Conservation (phyloP, 2,329 filamentous ascomycete genomes). For the Chaetoscypha palmicola region DNA sequence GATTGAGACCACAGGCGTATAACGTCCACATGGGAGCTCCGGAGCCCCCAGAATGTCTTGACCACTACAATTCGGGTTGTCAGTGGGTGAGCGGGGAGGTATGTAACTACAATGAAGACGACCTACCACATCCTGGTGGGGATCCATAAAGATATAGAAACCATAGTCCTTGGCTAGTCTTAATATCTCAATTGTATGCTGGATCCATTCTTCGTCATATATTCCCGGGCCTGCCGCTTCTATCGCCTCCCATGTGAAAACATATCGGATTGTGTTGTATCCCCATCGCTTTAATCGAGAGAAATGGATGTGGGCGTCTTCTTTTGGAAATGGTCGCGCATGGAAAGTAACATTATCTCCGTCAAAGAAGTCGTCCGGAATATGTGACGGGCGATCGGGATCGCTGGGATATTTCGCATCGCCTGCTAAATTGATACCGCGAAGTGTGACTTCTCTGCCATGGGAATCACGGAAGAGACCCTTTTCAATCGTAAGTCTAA, state of each 20-base stretch:
- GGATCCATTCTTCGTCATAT: slow-evolving; percentile 91
- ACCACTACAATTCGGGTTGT: slow-evolving; percentile 54
- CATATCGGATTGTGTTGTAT: slow-evolving; percentile 92
- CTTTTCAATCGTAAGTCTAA: slow-evolving; percentile 78
- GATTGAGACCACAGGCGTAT: slow-evolving; percentile 88
- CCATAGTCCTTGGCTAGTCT: slow-evolving; percentile 81
- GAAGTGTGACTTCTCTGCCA: slow-evolving; percentile 78
- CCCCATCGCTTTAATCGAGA: slow-evolving; percentile 78
- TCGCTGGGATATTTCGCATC: slow-evolving; percentile 83
- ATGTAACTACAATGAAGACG: not conserved
- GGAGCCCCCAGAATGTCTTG: slow-evolving; percentile 85
- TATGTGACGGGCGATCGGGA: slow-evolving; percentile 75
- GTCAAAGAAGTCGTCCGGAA: slow-evolving; percentile 76
- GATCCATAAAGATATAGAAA: slow-evolving; percentile 97
- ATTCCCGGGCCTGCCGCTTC: slow-evolving; percentile 83
- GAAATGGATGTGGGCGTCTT: slow-evolving; percentile 83
- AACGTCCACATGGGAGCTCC: slow-evolving; percentile 97
- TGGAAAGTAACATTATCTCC: slow-evolving; percentile 89
- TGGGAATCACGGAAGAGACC: slow-evolving; percentile 74
- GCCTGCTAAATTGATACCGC: slow-evolving; percentile 89
- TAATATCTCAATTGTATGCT: slow-evolving; percentile 80
- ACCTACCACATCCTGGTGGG: slow-evolving; percentile 91
- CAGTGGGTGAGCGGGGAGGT: slow-evolving; percentile 18
- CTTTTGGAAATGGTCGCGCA: slow-evolving; percentile 71
- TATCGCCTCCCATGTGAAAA: slow-evolving; percentile 99